Percentiles rank a stretch among this genome's conserved stretches.
Conservation (phyloP, 2,329 filamentous ascomycete genomes). For the Alternaria gansuensis region DNA sequence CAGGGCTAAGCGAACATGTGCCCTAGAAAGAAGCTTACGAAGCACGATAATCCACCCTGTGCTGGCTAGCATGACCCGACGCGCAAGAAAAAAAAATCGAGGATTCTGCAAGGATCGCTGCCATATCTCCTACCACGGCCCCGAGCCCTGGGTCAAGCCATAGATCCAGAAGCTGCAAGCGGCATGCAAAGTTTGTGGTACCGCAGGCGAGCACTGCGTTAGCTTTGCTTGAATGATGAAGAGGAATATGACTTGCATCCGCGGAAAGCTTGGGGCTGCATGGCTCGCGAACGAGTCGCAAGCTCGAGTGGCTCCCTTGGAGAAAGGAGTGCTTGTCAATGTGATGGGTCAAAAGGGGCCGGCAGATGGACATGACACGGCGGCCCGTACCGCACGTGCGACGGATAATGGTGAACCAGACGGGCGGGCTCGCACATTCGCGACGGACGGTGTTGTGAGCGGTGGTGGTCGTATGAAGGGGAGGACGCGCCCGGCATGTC, state of each 20-base stretch:
- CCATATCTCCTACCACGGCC: background rate
- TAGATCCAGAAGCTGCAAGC: background rate
- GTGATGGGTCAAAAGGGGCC: background rate
- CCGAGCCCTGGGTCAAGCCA: background rate
- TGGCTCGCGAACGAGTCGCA: background rate
- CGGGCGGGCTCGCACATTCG: background rate
- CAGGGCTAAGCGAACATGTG: constrained; percentile 8
- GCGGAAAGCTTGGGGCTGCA: background rate
- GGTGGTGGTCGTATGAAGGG: background rate
- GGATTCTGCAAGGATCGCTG: constrained; percentile 2
- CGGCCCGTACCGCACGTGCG: constrained; percentile 15
- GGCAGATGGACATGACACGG: constrained; percentile 7
- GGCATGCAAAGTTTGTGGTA: constrained; percentile 7
- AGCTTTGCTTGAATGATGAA: constrained; percentile 1
- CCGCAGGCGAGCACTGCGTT: constrained; percentile 5
- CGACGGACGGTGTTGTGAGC: background rate
- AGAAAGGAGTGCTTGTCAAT: background rate
- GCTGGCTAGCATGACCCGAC: background rate
- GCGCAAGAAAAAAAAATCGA: background rate
- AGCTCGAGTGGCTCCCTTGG: background rate
- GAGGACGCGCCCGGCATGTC: background rate
- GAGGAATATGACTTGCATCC: background rate
- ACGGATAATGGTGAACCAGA: background rate
- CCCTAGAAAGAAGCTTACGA: background rate
- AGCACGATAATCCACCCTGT: background rate